A percentile compares a stretch with the other conserved stretches of the same genome.
These are phyloP conservation scores for Exophiala phaeomuriformis DNA, from an alignment of 2,329 filamentous ascomycete genomes.

Conservation along the genomic window DNA sequence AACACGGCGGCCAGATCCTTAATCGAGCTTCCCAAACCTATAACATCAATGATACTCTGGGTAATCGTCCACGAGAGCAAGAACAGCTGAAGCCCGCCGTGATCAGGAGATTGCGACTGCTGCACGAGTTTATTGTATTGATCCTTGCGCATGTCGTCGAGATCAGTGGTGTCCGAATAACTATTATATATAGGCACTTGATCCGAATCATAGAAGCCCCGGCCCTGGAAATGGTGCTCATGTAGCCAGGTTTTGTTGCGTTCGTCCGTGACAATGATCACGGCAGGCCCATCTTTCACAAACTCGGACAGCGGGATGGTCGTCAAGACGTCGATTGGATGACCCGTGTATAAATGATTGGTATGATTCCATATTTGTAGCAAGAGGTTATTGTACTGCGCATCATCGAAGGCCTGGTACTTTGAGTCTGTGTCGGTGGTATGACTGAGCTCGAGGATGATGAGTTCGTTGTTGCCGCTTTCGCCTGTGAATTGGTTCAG, in stretches of 20 bases:
- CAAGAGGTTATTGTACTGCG: constrained; percentile 40
- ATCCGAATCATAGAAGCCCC: constrained; percentile 32
- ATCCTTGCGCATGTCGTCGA: constrained; percentile 31
- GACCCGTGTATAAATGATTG: constrained; percentile 22
- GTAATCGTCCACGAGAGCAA: constrained; percentile 19
- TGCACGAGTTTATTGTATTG: constrained; percentile 27
- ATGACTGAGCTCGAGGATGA: constrained; percentile 44
- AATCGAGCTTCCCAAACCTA: neutral
- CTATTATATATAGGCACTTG: constrained; percentile 33
- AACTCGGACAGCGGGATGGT: constrained; percentile 32
- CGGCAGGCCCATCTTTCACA: constrained; percentile 32
- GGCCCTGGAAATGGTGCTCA: constrained; percentile 28
- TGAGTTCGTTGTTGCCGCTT: constrained; percentile 35
- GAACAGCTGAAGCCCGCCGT: constrained; percentile 8
- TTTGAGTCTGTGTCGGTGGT: constrained; percentile 37
- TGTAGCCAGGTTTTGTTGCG: constrained; percentile 29
- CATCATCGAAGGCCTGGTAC: constrained; percentile 34
- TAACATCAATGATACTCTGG: neutral
- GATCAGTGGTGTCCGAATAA: constrained; percentile 31
- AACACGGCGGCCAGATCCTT: neutral
- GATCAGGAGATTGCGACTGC: constrained; percentile 24
- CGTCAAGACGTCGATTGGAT: constrained; percentile 28
- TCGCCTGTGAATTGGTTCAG: constrained; percentile 40
- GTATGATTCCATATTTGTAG: constrained; percentile 38
- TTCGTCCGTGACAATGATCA: constrained; percentile 33